phyloP scores from a whole-genome alignment of 495 filamentous ascomycete genomes.

The Talaromyces wortmannii region DNA sequence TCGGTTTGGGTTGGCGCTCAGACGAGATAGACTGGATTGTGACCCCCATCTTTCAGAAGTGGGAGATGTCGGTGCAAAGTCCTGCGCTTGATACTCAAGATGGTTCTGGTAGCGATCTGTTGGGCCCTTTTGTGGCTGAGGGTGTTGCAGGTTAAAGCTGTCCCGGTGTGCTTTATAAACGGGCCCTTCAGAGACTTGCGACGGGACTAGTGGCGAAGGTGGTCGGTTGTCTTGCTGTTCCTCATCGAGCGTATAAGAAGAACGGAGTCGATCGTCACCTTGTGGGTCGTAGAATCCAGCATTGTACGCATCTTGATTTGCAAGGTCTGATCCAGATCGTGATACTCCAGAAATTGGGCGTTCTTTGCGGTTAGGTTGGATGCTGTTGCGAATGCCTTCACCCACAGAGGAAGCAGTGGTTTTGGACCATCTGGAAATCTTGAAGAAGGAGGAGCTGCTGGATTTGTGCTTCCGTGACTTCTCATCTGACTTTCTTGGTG shows the following conservation, averaged over 20 bases:
- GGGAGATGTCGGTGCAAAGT: slow-evolving; percentile 62
- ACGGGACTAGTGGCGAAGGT: slow-evolving; percentile 56
- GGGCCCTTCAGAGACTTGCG: slow-evolving; percentile 68
- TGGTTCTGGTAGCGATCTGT: slow-evolving; percentile 75
- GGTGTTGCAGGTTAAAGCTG: slow-evolving; percentile 82
- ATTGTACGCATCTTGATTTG: slow-evolving; percentile 45
- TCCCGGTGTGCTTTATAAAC: slow-evolving; percentile 90
- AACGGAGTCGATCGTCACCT: slow-evolving; percentile 65
- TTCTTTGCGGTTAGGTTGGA: slow-evolving; percentile 39
- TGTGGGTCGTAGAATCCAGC: slow-evolving; percentile 58
- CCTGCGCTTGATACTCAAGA: slow-evolving; percentile 71
- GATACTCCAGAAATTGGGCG: slow-evolving; percentile 52
- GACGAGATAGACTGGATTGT: slow-evolving; percentile 42
- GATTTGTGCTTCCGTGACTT: slow-evolving; percentile 89
- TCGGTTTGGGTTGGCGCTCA: slow-evolving; percentile 30
- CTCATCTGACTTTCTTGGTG: slow-evolving; percentile 60
- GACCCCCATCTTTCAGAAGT: slow-evolving; percentile 69
- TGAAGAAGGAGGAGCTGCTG: slow-evolving; percentile 81
- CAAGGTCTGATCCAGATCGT: slow-evolving; percentile 67
- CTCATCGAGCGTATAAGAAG: slow-evolving; percentile 51
- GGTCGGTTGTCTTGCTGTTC: slow-evolving; percentile 45
- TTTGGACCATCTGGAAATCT: slow-evolving; percentile 95
- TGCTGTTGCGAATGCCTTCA: slow-evolving; percentile 45
- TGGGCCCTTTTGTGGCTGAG: slow-evolving; percentile 78
- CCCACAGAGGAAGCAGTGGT: slow-evolving; percentile 80